These are phyloP conservation scores for Diplodia intermedia DNA, from an alignment of 2,329 filamentous ascomycete species.

Conservation along the genomic window DNA sequence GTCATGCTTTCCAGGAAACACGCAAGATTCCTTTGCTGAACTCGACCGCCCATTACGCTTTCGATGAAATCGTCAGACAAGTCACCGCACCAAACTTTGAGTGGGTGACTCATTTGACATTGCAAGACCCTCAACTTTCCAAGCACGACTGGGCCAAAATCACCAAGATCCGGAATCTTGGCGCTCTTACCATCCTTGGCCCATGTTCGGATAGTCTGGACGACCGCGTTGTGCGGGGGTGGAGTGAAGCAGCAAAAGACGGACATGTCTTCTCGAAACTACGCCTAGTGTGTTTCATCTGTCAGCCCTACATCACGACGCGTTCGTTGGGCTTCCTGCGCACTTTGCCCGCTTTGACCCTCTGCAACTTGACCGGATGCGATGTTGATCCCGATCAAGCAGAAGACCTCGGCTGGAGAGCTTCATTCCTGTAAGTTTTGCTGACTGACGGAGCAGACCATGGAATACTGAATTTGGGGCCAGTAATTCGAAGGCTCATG, in stretches of 20 bases:
- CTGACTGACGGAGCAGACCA: not conserved
- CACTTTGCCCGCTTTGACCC: not conserved
- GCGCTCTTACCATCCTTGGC: not conserved
- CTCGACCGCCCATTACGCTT: not conserved
- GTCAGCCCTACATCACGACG: not conserved
- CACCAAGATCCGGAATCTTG: constrained; percentile 16
- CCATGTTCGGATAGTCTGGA: not conserved
- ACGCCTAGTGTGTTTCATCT: not conserved
- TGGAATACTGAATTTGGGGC: not conserved
- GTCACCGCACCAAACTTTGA: constrained; percentile 16
- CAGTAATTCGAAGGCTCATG: not conserved
- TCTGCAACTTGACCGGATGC: constrained; percentile 23
- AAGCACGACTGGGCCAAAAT: constrained; percentile 10
- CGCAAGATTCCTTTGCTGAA: constrained; percentile 3
- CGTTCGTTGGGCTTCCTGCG: not conserved
- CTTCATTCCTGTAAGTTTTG: not conserved
- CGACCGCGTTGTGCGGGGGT: constrained; percentile 23
- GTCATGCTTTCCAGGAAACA: constrained; percentile 11
- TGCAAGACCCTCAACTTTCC: constrained; percentile 5
- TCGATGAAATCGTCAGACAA: constrained; percentile 17
- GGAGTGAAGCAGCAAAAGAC: constrained; percentile 10
- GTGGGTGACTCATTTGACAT: constrained; percentile 14
- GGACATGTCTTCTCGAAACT: constrained; percentile 14
- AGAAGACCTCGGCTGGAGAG: not conserved
- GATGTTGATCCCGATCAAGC: not conserved